Conservation (phyloP, 2,329 filamentous ascomycete species). For the Alternaria postmessia region DNA sequence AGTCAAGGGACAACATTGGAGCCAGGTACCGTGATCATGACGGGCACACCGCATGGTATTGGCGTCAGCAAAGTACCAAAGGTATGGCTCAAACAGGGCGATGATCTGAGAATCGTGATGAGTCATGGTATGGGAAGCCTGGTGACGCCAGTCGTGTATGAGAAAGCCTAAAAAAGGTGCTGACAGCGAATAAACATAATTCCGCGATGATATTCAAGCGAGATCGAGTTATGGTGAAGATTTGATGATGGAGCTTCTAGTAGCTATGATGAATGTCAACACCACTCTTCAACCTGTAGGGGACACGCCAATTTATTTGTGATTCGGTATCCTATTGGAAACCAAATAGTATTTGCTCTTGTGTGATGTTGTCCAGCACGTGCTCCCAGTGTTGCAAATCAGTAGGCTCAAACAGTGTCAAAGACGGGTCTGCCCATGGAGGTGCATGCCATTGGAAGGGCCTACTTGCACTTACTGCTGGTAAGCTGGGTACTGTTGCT, state of each 20-base stretch:
- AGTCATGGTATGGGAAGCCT: neutral
- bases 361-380: neutral
- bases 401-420: neutral
- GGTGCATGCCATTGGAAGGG: neutral
- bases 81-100: neutral
- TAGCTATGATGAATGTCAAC: too few relatives aligned
- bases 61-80: constrained; percentile 18
- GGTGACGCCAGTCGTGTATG: neutral
- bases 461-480: neutral
- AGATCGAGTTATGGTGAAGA: too few relatives aligned
- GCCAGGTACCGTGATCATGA: constrained; percentile 57
- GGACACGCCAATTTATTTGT: too few relatives aligned
- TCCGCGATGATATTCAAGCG: too few relatives aligned
- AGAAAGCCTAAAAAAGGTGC: neutral
- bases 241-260: too few relatives aligned
- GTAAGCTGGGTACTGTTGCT: neutral
- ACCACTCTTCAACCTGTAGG: too few relatives aligned
- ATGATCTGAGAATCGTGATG: neutral
- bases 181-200: neutral
- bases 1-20: constrained; percentile 52
- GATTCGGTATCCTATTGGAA: neutral
- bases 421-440: neutral
- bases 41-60: constrained; percentile 55
- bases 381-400: neutral
- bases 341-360: neutral